Base-by-base conservation (phyloP, 1,139 yeast genomes). In the Geotrichum europaeum region DNA sequence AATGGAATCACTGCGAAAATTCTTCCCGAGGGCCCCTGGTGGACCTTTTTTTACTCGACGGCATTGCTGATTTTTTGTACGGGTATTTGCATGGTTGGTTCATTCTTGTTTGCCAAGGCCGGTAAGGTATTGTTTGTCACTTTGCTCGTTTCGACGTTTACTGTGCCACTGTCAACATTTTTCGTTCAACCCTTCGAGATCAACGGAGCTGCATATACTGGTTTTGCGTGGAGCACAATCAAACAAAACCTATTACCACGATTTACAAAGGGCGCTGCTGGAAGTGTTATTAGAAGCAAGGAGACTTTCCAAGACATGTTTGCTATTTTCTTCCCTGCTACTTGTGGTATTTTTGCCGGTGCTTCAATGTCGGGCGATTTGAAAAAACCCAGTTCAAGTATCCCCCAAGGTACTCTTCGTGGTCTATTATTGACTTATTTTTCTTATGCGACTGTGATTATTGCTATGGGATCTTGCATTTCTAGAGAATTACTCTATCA, bases 301-400 rank as follows among this genome's bases (percentile, higher is more conserved):
- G 97, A 92, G 72, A 89, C 85, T 1, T 90, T 92, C 69, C 83
- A 86, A 62, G 87, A 89, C 70, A 75, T 94, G 66, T 94, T 94
- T 80, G 98, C 98, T 2, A 89, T 94, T 58, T 89, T 94, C 72
- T 94, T 94, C 77, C 98, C 99, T 15, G 97, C 99, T 0, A 92
- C 98, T 0, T 96, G 98, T 2, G 99, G 99, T 63, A 92, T 94
- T 51, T 87, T 92, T 73, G 98, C 99, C 1, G 99, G 99, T n/a
- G 97, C 98, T 1, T 88, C 96, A 18, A 94, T 94, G 98, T 90
- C 97, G 54, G 98, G 99, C n/a, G 97, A 91, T 67, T 78, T 94
- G 64, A 78, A 82, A 63, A 84, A 81, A 62, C 99, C 99, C 0
- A 89, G 97, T 0, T 84, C 82, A 67, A 85, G 96, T 1, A 94